phyloP scores from a whole-genome alignment of 768 basidiomycete species.

The Trametes elegans region DNA sequence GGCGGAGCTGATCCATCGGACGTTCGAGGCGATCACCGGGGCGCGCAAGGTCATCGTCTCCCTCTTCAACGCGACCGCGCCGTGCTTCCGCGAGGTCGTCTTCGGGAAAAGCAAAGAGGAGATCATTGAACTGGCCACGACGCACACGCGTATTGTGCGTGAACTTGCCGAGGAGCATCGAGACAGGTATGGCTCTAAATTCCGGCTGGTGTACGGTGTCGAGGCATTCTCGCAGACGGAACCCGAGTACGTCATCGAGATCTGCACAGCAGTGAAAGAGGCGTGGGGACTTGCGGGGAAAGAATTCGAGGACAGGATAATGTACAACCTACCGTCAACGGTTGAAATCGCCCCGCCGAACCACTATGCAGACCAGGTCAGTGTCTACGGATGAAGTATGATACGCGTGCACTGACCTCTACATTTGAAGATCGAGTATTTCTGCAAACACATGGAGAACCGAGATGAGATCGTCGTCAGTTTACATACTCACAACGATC shows the following conservation, averaged over 20 bases:
- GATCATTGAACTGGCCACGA: conserved; percentile 83
- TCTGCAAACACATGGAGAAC: conserved; percentile 81
- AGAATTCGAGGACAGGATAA: conserved; percentile 82
- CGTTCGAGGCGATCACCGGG: conserved; percentile 86
- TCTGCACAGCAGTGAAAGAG: conserved; percentile 90
- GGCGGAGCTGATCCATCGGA: conserved; percentile 90
- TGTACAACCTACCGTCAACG: conserved; percentile 96
- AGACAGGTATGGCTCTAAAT: conserved; percentile 78
- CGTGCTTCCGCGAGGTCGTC: conserved; percentile 88
- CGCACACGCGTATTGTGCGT: conserved; percentile 84
- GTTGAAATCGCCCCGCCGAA: conserved; percentile 98
- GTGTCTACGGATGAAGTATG: no score
- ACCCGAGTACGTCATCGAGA: conserved; percentile 87
- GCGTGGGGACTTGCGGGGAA: conserved; percentile 89
- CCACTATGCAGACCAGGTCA: conserved; percentile 94
- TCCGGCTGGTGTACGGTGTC: conserved; percentile 97
- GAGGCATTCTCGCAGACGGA: conserved; percentile 99
- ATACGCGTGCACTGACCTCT: background rate
- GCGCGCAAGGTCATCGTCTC: conserved; percentile 91
- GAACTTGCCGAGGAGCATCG: conserved; percentile 85
- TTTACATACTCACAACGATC: conserved; percentile 95
- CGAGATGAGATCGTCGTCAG: conserved; percentile 89
- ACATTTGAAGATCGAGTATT: conserved; percentile 91
- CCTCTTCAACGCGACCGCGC: conserved; percentile 98
- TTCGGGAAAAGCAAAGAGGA: conserved; percentile 93